These are phyloP conservation scores for Gastrolobium bilobum DNA, from an alignment of 306 rosid species.

Conservation along the genomic window DNA sequence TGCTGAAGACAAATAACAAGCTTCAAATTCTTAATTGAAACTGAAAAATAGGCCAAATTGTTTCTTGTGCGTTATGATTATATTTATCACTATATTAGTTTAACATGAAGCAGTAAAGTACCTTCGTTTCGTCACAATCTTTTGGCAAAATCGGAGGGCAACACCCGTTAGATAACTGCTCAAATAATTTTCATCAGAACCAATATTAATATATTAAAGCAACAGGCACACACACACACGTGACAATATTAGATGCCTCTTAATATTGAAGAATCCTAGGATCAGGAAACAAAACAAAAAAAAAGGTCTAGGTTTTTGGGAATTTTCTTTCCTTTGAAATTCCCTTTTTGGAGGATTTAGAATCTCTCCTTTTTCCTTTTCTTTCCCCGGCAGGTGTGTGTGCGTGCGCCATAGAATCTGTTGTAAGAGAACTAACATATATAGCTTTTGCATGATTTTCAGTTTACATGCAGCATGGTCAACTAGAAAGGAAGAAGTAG, in stretches of 20 bases:
- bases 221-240: constrained; percentile 1
- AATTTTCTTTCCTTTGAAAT: constrained; percentile 5
- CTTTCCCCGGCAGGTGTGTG: background rate
- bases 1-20: background rate
- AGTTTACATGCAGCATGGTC: constrained; percentile 34
- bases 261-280: constrained; percentile 37
- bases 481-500: constrained; percentile 17
- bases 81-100: background rate
- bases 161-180: constrained; percentile 58
- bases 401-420: background rate
- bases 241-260: constrained; percentile 11
- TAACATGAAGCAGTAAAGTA: constrained; percentile 47
- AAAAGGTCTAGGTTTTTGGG: background rate
- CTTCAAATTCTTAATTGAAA: constrained; percentile 19
- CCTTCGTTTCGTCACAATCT: constrained; percentile 83
- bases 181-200: constrained; percentile 50
- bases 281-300: background rate
- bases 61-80: background rate
- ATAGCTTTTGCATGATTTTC: constrained; percentile 39
- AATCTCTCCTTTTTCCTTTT: constrained; percentile 35
- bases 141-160: constrained; percentile 77
- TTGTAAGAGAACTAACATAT: constrained; percentile 26
- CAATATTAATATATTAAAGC: constrained; percentile 35
- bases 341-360: constrained; percentile 20
- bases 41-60: constrained; percentile 26